Evolutionary conservation across 495 filamentous ascomycete genomes (phyloP).

Genomic region (Podospora appendiculata): DNA sequence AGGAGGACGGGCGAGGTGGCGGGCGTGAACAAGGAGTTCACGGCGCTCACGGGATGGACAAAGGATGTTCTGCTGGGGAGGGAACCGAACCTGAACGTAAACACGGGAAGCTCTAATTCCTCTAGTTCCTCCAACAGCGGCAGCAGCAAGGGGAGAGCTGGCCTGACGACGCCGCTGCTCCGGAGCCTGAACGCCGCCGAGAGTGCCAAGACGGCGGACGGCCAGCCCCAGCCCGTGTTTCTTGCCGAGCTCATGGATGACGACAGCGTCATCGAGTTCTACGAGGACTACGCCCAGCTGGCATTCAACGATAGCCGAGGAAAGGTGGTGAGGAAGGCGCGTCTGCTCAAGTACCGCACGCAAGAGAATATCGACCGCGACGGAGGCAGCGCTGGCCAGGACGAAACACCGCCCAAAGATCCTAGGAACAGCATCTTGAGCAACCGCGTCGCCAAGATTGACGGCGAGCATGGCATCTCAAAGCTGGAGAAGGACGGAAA

Average conservation of each 20-base stretch:
- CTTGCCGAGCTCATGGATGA: conserved; percentile 90
- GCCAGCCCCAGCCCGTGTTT: conserved; percentile 65
- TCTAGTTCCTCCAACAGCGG: conserved; percentile 18
- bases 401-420: conserved; percentile 28
- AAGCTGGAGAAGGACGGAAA: conserved; percentile 80
- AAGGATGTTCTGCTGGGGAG: conserved; percentile 85
- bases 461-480: conserved; percentile 68
- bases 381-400: conserved; percentile 11
- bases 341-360: conserved; percentile 83
- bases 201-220: conserved; percentile 14
- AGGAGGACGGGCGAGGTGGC: conserved; percentile 89
- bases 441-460: conserved; percentile 51
- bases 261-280: conserved; percentile 86
- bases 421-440: conserved; percentile 42
- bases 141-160: conserved; percentile 25
- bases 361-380: conserved; percentile 43
- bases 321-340: conserved; percentile 73
- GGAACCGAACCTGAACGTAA: conserved; percentile 82
- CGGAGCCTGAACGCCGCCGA: conserved; percentile 28
- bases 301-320: conserved; percentile 86
- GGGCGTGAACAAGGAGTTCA: conserved; percentile 89
- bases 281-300: conserved; percentile 87
- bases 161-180: conserved; percentile 38
- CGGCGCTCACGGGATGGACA: conserved; percentile 87
- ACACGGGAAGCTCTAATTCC: conserved; percentile 43